Base-by-base conservation (phyloP, 1,139 yeast species). In the Blastobotrys elegans region DNA sequence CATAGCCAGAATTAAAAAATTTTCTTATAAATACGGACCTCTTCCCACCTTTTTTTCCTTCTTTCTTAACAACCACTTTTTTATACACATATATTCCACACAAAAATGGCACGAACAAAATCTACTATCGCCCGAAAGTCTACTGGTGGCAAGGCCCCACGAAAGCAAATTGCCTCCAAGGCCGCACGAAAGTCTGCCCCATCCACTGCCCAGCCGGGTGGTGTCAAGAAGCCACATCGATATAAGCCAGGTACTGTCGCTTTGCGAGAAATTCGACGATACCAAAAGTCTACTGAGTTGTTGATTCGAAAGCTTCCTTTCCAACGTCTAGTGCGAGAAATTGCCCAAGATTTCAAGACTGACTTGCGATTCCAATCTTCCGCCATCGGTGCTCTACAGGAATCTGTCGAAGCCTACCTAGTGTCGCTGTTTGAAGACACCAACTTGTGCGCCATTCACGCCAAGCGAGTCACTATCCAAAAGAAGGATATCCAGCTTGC, bases 221-320 rank as follows among this genome's bases (percentile, higher is more conserved):
- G 97, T 84, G 97, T 90, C 72, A 89, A 90, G 90, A 89, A 90
- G 80, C 97, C 97, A 62, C 97, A 90, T 87, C 88, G 97, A 85
- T 90, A 89, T 79, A 89, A 89, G 92, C 97, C 97, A 74, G 97
- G 97, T 88, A 90, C 97, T 69, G 97, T 90, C 69, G 97, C 97
- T 66, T 85, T 90, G 72, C 89, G 97, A 85, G 97, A 89, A 80
- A 90, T 90, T 70, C 88, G 97, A 84, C 88, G 96, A 80, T 90
- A 89, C 82, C 97, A 89, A 79, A 89, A 89, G 76, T 86, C 96
- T 58, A 89, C 97, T 66, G 97, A 89, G 75, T 79, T 89, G 52
- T 81, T 89, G 73, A 89, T 89, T 76, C 88, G 97, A 83, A 88
- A 89, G 77, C 81, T 89, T 66, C 97, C 97, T 58, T 89, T 89